A percentile compares a stretch with the other conserved stretches of the same genome.
phyloP scores from a whole-genome alignment of 495 filamentous ascomycete species.

The Xeromyces bisporus region DNA sequence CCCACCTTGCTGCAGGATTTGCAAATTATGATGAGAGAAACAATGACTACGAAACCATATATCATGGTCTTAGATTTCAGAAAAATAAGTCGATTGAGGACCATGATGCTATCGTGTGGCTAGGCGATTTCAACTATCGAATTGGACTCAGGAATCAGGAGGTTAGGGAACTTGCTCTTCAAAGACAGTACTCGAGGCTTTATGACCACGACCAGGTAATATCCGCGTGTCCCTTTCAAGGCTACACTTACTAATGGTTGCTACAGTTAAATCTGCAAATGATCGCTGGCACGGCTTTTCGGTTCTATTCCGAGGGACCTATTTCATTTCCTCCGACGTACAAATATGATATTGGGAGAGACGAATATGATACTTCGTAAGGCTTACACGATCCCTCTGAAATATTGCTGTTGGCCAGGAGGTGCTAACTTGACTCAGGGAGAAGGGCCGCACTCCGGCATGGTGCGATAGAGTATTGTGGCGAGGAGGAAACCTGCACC shows the following conservation, averaged over 20 bases:
- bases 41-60: constrained; percentile 80
- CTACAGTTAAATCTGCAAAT: constrained; percentile 85
- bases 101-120: constrained; percentile 91
- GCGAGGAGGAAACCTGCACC: constrained; percentile 67
- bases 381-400: constrained; percentile 8
- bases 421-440: constrained; percentile 29
- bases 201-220: constrained; percentile 85
- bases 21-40: constrained; percentile 95
- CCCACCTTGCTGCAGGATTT: constrained; percentile 92
- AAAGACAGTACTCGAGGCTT: constrained; percentile 54
- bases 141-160: constrained; percentile 72
- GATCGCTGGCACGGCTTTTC: constrained; percentile 78
- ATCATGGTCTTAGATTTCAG: constrained; percentile 74
- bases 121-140: constrained; percentile 97
- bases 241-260: constrained; percentile 2
- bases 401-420: neutral
- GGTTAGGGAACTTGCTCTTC: constrained; percentile 54
- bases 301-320: constrained; percentile 71
- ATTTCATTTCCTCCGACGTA: constrained; percentile 87
- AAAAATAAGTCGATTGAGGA: constrained; percentile 77
- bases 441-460: constrained; percentile 86
- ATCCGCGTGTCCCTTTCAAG: neutral
- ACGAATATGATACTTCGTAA: constrained; percentile 85
- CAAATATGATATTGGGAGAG: constrained; percentile 76
- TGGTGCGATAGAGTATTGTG: constrained; percentile 92